phyloP scores from a whole-genome alignment of 108 stramenopile species.

The Nitzschia sp. region DNA sequence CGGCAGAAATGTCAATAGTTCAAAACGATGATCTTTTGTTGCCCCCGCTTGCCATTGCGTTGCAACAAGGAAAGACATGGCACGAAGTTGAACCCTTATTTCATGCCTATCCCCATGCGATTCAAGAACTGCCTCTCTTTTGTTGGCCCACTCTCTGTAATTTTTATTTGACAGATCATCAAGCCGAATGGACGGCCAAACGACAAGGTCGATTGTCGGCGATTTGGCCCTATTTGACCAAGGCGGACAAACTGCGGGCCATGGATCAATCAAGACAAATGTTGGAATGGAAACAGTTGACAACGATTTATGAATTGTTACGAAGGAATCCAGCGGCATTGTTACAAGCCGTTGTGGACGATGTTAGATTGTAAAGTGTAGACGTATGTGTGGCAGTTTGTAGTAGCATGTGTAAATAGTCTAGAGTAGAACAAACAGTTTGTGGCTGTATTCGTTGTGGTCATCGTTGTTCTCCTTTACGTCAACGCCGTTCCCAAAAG shows the following conservation, averaged over 20 bases:
- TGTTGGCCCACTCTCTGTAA: neutral
- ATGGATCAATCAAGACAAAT: neutral
- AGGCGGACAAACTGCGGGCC: neutral
- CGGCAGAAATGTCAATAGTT: neutral
- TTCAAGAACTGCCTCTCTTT: slow-evolving; percentile 5
- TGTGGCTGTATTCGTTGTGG: too few species aligned
- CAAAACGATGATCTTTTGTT: neutral
- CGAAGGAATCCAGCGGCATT: slow-evolving; percentile 11
- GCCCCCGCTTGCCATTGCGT: slow-evolving; percentile 3
- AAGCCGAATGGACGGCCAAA: slow-evolving; percentile 4
- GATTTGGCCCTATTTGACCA: slow-evolving; percentile 1
- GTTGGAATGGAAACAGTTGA: neutral
- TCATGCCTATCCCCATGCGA: neutral
- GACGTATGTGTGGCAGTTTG: too few species aligned
- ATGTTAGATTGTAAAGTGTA: too few species aligned
- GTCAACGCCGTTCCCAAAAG: slow-evolving; percentile 53
- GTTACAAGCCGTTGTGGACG: neutral
- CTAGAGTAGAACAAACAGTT: too few species aligned
- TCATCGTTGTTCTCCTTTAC: too few species aligned
- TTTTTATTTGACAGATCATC: neutral
- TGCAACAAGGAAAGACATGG: slow-evolving; percentile 3
- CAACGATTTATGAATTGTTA: slow-evolving; percentile 14
- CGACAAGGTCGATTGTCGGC: neutral
- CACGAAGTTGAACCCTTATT: neutral
- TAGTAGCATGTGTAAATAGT: too few species aligned